phyloP scores from a whole-genome alignment of 1,284 basidiomycete genomes.

The Ceratobasidium sp. region DNA sequence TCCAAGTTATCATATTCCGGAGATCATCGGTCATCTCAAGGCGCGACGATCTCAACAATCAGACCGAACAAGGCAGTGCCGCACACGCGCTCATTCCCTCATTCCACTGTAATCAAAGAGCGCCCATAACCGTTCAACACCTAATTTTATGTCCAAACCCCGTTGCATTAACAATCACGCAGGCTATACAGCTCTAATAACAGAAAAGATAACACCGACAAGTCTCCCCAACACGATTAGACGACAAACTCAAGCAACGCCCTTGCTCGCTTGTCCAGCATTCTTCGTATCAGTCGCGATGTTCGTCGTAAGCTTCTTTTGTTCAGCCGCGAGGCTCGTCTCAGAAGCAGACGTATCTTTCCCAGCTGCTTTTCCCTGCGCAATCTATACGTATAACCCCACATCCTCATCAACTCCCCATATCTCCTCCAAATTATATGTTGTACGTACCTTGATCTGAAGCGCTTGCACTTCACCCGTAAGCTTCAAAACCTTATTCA shows the following conservation, averaged over 20 bases:
- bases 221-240: background rate
- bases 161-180: too few relatives aligned
- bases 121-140: too few relatives aligned
- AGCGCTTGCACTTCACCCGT: slow-evolving; percentile 61
- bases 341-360: slow-evolving; percentile 56
- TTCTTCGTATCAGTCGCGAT: slow-evolving; percentile 57
- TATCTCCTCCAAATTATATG: background rate
- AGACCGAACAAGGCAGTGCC: too few relatives aligned
- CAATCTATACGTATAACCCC: slow-evolving; percentile 57
- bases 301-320: slow-evolving; percentile 59
- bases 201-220: background rate
- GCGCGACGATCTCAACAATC: too few relatives aligned
- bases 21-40: too few relatives aligned
- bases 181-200: too few relatives aligned
- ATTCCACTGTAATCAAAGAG: too few relatives aligned
- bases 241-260: slow-evolving; percentile 28
- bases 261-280: slow-evolving; percentile 53
- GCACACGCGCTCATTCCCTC: too few relatives aligned
- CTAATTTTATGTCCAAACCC: too few relatives aligned
- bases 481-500: slow-evolving; percentile 69
- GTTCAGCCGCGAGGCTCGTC: slow-evolving; percentile 55
- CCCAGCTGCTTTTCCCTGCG: slow-evolving; percentile 59
- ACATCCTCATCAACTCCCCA: slow-evolving; percentile 1
- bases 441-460: slow-evolving; percentile 58
- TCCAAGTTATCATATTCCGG: too few relatives aligned